Evolutionary conservation across 805 yeast genomes (phyloP).

Genomic region (Kluyveromyces lactis): DNA sequence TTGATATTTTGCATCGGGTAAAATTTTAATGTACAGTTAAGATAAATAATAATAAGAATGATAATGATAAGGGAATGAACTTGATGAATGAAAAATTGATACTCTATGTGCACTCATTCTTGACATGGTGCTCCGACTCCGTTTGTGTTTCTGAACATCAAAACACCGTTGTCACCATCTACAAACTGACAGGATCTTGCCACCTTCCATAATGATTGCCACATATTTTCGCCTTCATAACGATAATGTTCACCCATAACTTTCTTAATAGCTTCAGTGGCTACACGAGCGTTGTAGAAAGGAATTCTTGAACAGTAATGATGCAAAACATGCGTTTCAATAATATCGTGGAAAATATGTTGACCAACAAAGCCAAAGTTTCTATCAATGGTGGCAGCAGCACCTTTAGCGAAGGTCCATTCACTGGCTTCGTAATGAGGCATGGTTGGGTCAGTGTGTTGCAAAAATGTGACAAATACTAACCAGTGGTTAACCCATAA

Average conservation of each 20-base stretch:
- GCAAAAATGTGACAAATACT: conserved; percentile 77
- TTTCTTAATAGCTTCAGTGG: conserved; percentile 66
- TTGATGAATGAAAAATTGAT: too few species aligned
- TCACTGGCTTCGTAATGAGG: conserved; percentile 70
- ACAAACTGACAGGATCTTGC: conserved; percentile 65
- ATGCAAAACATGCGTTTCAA: conserved; percentile 85
- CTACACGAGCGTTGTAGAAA: conserved; percentile 78
- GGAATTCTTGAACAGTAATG: conserved; percentile 81
- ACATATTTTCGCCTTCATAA: conserved; percentile 63
- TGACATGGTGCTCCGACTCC: conserved; percentile 36
- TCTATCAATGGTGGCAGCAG: conserved; percentile 83
- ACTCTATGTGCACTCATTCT: too few species aligned
- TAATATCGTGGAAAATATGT: conserved; percentile 77
- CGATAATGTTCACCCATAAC: conserved; percentile 81
- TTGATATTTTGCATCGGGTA: too few species aligned
- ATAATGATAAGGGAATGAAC: too few species aligned
- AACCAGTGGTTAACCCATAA: conserved; percentile 83
- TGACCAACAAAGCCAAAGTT: conserved; percentile 74
- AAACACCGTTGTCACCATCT: conserved; percentile 61
- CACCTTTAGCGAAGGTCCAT: conserved; percentile 87
- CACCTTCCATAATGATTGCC: conserved; percentile 53
- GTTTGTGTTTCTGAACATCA: conserved; percentile 70
- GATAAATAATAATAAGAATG: too few species aligned
- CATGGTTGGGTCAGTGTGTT: conserved; percentile 71
- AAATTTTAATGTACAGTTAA: too few species aligned